Base-by-base conservation (phyloP, 352 stramenopile species). In the Pythium utonaiense region DNA sequence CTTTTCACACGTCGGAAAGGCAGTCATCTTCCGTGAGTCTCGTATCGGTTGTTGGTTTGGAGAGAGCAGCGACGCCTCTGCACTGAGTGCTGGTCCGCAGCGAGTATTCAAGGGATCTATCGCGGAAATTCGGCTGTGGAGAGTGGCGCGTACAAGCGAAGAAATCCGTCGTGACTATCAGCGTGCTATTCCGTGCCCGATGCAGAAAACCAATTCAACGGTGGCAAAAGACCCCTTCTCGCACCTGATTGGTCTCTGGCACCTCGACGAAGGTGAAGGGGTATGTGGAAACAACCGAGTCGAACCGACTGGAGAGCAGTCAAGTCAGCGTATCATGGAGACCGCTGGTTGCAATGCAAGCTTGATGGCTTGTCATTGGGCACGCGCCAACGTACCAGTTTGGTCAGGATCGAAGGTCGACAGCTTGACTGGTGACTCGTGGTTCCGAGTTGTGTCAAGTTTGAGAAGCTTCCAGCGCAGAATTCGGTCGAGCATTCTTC, bases 11-110 rank as follows among this genome's bases (percentile, higher is more conserved):
- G 64, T 89, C 13, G 74, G 71, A 24, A 65, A 63, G 9, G 73
- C 31, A 25, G 61, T 93, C 13, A 71, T 74, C 0, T 83, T 92
- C 31, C 77, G 80, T 25, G 58, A 70, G 50, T 76, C 75, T 6
- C 69, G 83, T 38, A 67, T 93, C 12, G 86, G 86, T 6, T 91
- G 83, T 30, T 95, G 83, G 86, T 73, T 89, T 57, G 80, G 70
- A 44, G 74, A 80, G 30, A 45, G 73, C 7, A 72, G 81, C 34
- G 59, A 85, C 44, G 59, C 71, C 9, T 66, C 61, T 5, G 57
- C 72, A 6, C 47, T 75, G 13, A 77, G 62, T 19, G 52, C 65
- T 1, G 65, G 60, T 16, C 69, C 75, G 0, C 78, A 93, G 60
- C 80, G 79, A 13, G 74, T 70, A 12, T 95, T 86, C 41, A 89